Conservation (phyloP, 164 flowering plant genomes). For the Hamamelis virginiana region DNA sequence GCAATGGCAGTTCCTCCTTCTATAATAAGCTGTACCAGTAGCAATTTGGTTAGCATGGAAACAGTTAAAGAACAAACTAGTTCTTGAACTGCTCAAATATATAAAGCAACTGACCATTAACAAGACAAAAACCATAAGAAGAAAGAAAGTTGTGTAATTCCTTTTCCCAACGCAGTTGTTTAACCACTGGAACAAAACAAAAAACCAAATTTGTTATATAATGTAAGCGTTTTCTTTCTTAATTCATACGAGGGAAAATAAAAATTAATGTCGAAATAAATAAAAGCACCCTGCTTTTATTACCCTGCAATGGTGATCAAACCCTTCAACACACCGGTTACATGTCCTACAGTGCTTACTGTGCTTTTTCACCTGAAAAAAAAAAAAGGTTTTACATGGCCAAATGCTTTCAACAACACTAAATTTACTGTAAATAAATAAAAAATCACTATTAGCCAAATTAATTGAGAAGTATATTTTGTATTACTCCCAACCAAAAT, state of each 20-base stretch:
- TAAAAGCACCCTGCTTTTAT: slow-evolving; percentile 8
- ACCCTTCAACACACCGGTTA: slow-evolving; percentile 94
- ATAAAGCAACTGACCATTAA: slow-evolving; percentile 60
- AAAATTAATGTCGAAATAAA: background rate
- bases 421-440: too few species aligned
- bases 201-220: background rate
- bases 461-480: background rate
- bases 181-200: slow-evolving; percentile 66
- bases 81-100: background rate
- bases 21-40: slow-evolving; percentile 52
- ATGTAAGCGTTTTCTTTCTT: background rate
- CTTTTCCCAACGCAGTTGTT: slow-evolving; percentile 93
- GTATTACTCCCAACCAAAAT: background rate
- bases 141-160: slow-evolving; percentile 88
- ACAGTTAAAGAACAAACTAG: background rate
- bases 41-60: background rate
- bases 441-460: too few species aligned
- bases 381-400: background rate
- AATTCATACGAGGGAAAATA: background rate
- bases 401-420: background rate
- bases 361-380: slow-evolving; percentile 66
- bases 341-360: slow-evolving; percentile 97
- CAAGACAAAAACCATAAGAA: slow-evolving; percentile 71
- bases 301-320: slow-evolving; percentile 99
- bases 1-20: slow-evolving; percentile 90